Conservation (phyloP, 2,329 filamentous ascomycete species). For the Colletotrichum spaethianum region DNA sequence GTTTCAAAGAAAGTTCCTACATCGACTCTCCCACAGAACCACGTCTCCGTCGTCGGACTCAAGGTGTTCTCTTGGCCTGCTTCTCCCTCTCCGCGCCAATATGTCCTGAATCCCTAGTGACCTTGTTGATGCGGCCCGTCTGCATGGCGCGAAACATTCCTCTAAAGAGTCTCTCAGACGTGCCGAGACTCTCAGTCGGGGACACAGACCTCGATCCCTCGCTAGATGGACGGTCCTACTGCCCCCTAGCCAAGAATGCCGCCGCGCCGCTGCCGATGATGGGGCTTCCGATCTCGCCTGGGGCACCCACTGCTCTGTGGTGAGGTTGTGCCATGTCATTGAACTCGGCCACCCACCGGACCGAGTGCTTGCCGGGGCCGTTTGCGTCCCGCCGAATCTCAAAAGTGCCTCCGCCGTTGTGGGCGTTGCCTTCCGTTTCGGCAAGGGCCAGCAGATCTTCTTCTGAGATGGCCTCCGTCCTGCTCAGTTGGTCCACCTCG, state of each 20-base stretch:
- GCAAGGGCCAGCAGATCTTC: slow-evolving; percentile 85
- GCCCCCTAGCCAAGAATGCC: slow-evolving; percentile 39
- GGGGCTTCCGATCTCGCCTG: slow-evolving; percentile 80
- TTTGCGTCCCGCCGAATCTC: slow-evolving; percentile 71
- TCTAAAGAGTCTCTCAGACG: background rate
- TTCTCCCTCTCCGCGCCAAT: background rate
- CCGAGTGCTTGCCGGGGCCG: slow-evolving; percentile 55
- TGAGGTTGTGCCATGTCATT: slow-evolving; percentile 55
- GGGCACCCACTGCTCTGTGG: slow-evolving; percentile 66
- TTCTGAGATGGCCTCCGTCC: slow-evolving; percentile 60
- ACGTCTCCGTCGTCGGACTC: background rate
- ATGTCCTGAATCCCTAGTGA: background rate
- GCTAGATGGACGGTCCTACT: slow-evolving; percentile 29
- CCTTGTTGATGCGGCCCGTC: slow-evolving; percentile 21
- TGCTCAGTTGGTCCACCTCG: slow-evolving; percentile 54
- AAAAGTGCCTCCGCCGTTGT: slow-evolving; percentile 94
- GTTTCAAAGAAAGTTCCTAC: slow-evolving; percentile 8
- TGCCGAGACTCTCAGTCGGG: background rate
- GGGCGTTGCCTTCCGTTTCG: slow-evolving; percentile 88
- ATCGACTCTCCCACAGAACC: background rate
- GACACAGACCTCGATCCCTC: slow-evolving; percentile 1
- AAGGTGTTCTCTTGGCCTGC: background rate
- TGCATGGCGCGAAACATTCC: slow-evolving; percentile 24
- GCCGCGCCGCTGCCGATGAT: slow-evolving; percentile 61
- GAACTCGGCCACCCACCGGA: slow-evolving; percentile 71